A percentile compares a stretch with the other conserved stretches of the same genome.
These are phyloP conservation scores for Poa pratensis DNA, from an alignment of 176 grass and related monocot species.

Conservation along the genomic window DNA sequence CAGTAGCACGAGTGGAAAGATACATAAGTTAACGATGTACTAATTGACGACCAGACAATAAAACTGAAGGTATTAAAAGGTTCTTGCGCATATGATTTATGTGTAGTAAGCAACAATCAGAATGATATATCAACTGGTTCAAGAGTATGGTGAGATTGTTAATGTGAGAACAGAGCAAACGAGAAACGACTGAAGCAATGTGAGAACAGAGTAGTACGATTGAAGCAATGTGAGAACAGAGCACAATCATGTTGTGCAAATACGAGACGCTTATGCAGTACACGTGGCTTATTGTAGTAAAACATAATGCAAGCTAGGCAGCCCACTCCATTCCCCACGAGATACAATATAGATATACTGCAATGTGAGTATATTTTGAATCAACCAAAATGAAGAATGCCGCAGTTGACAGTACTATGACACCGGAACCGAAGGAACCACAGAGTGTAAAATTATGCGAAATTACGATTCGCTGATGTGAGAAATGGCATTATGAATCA, in stretches of 20 bases:
- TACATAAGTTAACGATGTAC: background rate
- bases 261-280: background rate
- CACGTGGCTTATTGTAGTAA: background rate
- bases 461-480: background rate
- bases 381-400: background rate
- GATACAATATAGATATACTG: too few species aligned
- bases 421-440: background rate
- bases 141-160: background rate
- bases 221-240: slow-evolving; percentile 9
- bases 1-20: background rate
- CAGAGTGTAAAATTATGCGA: background rate
- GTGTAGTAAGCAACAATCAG: background rate
- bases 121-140: background rate
- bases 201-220: background rate
- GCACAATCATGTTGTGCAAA: background rate
- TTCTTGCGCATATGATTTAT: background rate
- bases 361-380: background rate
- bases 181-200: background rate
- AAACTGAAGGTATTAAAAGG: background rate
- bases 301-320: background rate
- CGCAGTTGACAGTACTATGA: background rate
- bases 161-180: background rate
- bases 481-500: background rate
- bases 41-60: background rate
- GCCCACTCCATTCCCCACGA: background rate